Conservation (phyloP, 176 grass and related monocot genomes). For the Triticum monococcum region DNA sequence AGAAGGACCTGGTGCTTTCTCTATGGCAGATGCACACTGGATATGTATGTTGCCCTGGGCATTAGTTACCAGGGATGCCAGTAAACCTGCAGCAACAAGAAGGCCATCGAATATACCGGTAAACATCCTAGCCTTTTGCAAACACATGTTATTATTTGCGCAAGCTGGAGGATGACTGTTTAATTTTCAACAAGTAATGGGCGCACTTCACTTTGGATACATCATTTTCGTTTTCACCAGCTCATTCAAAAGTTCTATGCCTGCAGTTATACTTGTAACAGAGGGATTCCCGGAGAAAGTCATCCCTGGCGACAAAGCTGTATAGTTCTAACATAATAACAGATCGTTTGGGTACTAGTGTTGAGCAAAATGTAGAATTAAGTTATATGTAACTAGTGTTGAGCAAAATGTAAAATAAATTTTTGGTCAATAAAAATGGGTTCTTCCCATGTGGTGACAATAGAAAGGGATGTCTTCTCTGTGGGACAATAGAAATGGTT, state of each 20-base stretch:
- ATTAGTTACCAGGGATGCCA: neutral
- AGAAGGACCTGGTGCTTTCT: constrained; percentile 12
- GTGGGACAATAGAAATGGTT: neutral
- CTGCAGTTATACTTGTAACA: constrained; percentile 31
- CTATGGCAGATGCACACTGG: neutral
- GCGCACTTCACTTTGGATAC: neutral
- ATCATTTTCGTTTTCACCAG: neutral
- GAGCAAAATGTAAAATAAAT: neutral
- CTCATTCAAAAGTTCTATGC: constrained; percentile 12
- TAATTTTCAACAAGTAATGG: neutral
- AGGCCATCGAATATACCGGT: constrained; percentile 15
- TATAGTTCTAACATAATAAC: constrained; percentile 45
- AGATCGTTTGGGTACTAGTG: constrained; percentile 17
- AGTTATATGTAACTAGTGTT: constrained; percentile 28
- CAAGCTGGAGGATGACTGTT: neutral
- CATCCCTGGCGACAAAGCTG: constrained; percentile 32
- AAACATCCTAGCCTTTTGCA: neutral
- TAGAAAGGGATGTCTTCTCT: too few species aligned
- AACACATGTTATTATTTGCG: neutral
- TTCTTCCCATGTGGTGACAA: neutral
- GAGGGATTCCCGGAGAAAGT: neutral
- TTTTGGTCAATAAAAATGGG: constrained; percentile 15
- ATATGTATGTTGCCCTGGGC: neutral
- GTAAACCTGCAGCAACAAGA: neutral
- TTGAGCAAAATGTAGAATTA: neutral